A percentile compares a stretch with the other conserved stretches of the same genome.
phyloP scores from a whole-genome alignment of 1,284 basidiomycete species.

The Pseudozyma pruni region DNA sequence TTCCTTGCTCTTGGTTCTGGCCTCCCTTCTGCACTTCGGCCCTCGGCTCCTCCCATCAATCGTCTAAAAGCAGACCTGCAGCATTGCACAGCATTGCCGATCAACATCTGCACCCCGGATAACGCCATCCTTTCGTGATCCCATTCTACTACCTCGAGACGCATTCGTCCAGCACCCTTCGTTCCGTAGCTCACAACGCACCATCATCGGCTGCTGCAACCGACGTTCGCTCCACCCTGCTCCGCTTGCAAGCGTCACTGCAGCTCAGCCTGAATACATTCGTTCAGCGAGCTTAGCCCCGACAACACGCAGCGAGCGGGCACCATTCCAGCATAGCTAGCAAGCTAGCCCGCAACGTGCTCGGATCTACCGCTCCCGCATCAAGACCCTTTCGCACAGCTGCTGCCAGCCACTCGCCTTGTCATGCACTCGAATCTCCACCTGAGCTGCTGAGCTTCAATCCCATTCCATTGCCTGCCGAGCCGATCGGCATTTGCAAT shows the following conservation, averaged over 20 bases:
- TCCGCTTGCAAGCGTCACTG: constrained; percentile 6
- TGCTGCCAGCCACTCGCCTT: constrained; percentile 1
- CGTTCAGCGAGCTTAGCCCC: constrained; percentile 7
- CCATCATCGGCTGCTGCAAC: neutral
- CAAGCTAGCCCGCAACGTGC: constrained; percentile 1
- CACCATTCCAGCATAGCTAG: constrained; percentile 6
- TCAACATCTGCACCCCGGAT: constrained; percentile 21
- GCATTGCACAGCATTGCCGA: neutral
- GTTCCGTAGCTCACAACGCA: no score
- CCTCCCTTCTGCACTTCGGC: constrained; percentile 5
- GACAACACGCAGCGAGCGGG: neutral
- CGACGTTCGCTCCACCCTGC: constrained; percentile 1
- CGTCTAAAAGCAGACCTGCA: no score
- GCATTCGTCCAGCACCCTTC: constrained; percentile 25
- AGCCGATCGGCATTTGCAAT: neutral
- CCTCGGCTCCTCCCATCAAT: no score
- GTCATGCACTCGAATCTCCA: constrained; percentile 22
- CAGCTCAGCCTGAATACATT: neutral
- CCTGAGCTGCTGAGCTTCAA: constrained; percentile 21
- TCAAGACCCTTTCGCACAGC: neutral
- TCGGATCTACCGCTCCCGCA: constrained; percentile 20
- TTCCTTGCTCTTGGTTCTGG: constrained; percentile 2
- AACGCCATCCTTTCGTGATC: constrained; percentile 45
- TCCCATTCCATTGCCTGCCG: neutral
- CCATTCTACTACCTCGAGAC: neutral